Evolutionary conservation across 2,329 filamentous ascomycete genomes (phyloP), one percentile per base, ranked within the genome.

Genomic region (Sclerotinia spermophila): DNA sequence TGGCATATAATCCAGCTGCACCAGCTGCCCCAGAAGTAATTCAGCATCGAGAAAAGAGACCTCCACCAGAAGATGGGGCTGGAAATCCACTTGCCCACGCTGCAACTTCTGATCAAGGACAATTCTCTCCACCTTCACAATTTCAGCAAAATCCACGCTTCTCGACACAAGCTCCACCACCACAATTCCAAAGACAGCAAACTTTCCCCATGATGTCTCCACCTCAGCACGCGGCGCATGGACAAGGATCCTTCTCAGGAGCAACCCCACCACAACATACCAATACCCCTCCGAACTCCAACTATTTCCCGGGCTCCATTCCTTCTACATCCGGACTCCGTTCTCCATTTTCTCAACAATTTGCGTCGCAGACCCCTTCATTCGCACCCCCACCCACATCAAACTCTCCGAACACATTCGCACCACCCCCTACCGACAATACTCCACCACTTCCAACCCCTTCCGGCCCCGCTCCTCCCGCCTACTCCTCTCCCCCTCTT

Each of bases 1-100:
- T 92, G 82, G 87, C 90, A 3, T 94, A 94, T 78, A 94, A 94
- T 78, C 92, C 92, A 4, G 92, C 92, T 0, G 91, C 92, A 1
- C 92, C 92, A 6, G 85, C 91, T 0, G 90, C 91, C 0, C 91
- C 92, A 0, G 92, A 94, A 79, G 84, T 86, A 33, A 88, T 94
- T 67, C 83, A 86, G 30, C 87, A 92, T 79, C 86, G 92, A 62
- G 92, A 94, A 80, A 94, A 94, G 84, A 95, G 92, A 0, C 92
- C 92, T 2, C 87, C 92, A 5, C 90, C 90, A 5, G 86, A 89
- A 45, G 92, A 94, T 75, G 87, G 84, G 53, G 86, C 84, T 19
- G 81, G 84, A 3, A 86, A 89, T 74, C 88, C 87, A 4, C 80
- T 90, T 33, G 84, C 85, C 6, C 85, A 86, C 65, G 87, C 86